A percentile compares a stretch with the other conserved stretches of the same genome.
Conservation (phyloP, 169 alveolate species). For the Plasmodium yoelii region DNA sequence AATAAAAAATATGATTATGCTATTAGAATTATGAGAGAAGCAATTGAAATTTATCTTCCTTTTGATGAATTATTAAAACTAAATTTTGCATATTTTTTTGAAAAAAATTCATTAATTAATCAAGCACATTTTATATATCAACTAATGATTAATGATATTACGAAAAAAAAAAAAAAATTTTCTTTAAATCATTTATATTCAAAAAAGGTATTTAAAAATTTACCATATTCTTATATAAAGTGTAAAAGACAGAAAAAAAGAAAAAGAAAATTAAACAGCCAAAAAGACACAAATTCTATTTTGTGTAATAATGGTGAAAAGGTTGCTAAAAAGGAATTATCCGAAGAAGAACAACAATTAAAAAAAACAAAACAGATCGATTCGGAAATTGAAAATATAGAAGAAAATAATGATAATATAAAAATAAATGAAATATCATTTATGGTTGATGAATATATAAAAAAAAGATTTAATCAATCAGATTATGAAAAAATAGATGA, state of each 20-base stretch:
- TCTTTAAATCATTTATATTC: constrained; percentile 36
- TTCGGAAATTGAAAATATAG: background rate
- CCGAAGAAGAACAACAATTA: background rate
- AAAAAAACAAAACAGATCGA: background rate
- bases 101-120: constrained; percentile 48
- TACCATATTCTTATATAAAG: background rate
- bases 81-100: constrained; percentile 72
- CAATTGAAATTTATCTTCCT: constrained; percentile 53
- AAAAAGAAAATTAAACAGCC: background rate
- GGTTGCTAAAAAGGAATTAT: background rate
- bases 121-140: constrained; percentile 72
- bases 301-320: background rate
- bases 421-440: background rate
- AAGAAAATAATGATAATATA: background rate
- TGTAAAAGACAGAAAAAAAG: background rate
- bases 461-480: constrained; percentile 27
- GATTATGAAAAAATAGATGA: constrained; percentile 73
- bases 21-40: constrained; percentile 64
- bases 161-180: constrained; percentile 47
- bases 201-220: constrained; percentile 32
- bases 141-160: constrained; percentile 47
- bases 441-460: constrained; percentile 32
- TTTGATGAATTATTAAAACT: constrained; percentile 64
- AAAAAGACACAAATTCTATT: background rate
- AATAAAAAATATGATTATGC: constrained; percentile 77